Evolutionary conservation across 306 rosid genomes (phyloP).

Genomic region (Mimosa pudica): DNA sequence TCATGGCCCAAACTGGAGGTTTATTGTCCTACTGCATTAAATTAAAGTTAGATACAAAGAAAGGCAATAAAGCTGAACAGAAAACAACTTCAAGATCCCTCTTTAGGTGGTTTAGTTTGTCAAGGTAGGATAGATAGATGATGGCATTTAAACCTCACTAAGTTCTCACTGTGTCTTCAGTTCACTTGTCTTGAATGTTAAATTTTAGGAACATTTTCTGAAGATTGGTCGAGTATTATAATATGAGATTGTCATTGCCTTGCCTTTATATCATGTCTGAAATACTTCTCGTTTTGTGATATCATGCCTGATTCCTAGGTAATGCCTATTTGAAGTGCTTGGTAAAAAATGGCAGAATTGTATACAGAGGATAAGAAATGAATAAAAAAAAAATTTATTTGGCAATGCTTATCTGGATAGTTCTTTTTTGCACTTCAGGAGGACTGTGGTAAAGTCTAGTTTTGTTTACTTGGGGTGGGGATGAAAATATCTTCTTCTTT

Average conservation of each 20-base stretch:
- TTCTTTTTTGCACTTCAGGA: background rate
- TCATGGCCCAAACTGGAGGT: too few species aligned
- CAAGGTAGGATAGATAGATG: background rate
- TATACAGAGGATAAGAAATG: background rate
- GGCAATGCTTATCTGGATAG: background rate
- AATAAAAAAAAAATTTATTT: background rate
- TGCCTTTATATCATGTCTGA: background rate
- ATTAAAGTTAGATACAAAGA: slow-evolving; percentile 11
- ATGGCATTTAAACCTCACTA: background rate
- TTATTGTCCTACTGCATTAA: slow-evolving; percentile 7
- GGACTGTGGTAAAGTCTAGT: background rate
- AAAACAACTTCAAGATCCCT: slow-evolving; percentile 1
- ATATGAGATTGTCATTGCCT: background rate
- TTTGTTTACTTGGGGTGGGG: background rate
- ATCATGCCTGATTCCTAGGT: background rate
- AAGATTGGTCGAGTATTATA: background rate
- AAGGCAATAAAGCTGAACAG: background rate
- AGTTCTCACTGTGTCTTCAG: background rate
- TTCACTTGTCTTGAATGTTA: background rate
- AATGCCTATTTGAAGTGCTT: background rate
- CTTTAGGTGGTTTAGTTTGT: background rate
- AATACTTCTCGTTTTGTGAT: background rate
- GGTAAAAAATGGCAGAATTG: background rate
- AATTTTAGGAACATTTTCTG: background rate
- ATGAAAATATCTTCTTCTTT: background rate